phyloP scores from a whole-genome alignment of 2,329 filamentous ascomycete species.

The Ophiosphaerella korrae region DNA sequence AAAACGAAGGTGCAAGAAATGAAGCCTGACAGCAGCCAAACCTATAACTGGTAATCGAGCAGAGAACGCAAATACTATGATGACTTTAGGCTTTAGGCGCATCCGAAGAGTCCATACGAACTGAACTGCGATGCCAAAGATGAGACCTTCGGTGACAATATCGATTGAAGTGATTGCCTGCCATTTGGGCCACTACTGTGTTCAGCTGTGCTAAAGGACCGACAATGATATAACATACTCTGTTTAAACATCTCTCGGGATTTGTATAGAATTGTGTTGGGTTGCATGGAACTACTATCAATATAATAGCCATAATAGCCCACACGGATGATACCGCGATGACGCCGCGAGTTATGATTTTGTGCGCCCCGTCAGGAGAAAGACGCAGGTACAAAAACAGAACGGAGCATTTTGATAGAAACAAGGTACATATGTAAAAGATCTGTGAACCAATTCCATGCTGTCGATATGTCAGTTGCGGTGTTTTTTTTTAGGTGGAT shows the following conservation, averaged over 20 bases:
- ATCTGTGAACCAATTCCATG: slow-evolving; percentile 37
- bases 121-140: slow-evolving; percentile 34
- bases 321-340: slow-evolving; percentile 27
- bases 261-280: slow-evolving; percentile 22
- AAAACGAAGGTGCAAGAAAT: slow-evolving; percentile 30
- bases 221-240: slow-evolving; percentile 18
- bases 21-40: slow-evolving; percentile 30
- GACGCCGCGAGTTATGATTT: slow-evolving; percentile 23
- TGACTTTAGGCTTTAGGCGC: slow-evolving; percentile 26
- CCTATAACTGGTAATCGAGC: slow-evolving; percentile 36
- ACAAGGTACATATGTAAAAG: slow-evolving; percentile 35
- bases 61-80: slow-evolving; percentile 38
- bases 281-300: slow-evolving; percentile 36
- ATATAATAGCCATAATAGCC: slow-evolving; percentile 27
- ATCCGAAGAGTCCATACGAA: slow-evolving; percentile 37
- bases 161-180: slow-evolving; percentile 34
- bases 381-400: slow-evolving; percentile 37
- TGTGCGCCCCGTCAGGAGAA: slow-evolving; percentile 26
- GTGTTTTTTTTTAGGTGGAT: neutral
- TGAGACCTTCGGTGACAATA: slow-evolving; percentile 32
- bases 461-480: slow-evolving; percentile 23
- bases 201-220: slow-evolving; percentile 4
- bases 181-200: slow-evolving; percentile 33
- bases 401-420: slow-evolving; percentile 36
- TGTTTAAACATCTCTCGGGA: slow-evolving; percentile 19